A percentile compares a stretch with the other conserved stretches of the same genome.
These are phyloP conservation scores for Taiwanofungus camphoratus DNA, from an alignment of 1,284 basidiomycete genomes.

Conservation along the genomic window DNA sequence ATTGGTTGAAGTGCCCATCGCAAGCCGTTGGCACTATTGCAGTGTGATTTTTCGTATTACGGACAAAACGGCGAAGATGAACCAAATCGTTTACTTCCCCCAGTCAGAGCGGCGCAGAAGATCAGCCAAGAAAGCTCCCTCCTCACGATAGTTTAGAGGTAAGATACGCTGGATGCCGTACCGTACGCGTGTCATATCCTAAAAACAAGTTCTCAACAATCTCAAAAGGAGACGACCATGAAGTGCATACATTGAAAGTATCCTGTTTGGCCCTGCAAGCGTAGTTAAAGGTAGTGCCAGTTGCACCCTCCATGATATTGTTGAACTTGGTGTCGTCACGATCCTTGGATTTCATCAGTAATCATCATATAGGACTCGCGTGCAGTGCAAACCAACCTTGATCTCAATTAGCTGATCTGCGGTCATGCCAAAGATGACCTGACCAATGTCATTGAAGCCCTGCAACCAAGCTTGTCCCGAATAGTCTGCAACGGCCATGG, in stretches of 20 bases:
- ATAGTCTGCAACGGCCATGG: slow-evolving; percentile 85
- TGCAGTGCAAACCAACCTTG: slow-evolving; percentile 42
- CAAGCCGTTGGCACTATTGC: too few species aligned
- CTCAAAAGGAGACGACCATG: not conserved
- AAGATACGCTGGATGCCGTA: slow-evolving; percentile 74
- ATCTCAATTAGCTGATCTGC: slow-evolving; percentile 79
- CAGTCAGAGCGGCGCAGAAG: slow-evolving; percentile 32
- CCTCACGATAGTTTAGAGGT: slow-evolving; percentile 69
- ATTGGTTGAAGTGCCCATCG: too few species aligned
- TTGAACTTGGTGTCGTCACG: slow-evolving; percentile 62
- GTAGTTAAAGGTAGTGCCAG: slow-evolving; percentile 77
- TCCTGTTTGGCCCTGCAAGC: slow-evolving; percentile 87
- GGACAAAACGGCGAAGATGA: too few species aligned
- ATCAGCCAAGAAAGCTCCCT: slow-evolving; percentile 57
- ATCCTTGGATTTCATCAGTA: slow-evolving; percentile 38
- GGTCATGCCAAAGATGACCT: slow-evolving; percentile 69
- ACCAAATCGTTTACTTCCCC: slow-evolving; percentile 13
- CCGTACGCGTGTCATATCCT: slow-evolving; percentile 77
- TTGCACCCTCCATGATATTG: slow-evolving; percentile 58
- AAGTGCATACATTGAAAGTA: slow-evolving; percentile 69
- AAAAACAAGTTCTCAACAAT: slow-evolving; percentile 1
- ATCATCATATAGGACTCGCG: slow-evolving; percentile 1
- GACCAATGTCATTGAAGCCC: slow-evolving; percentile 93
- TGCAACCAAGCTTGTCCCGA: slow-evolving; percentile 90
- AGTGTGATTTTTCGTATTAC: not conserved